Evolutionary conservation across 176 grass and related monocot species (phyloP).

Genomic region (Tillandsia leiboldiana): DNA sequence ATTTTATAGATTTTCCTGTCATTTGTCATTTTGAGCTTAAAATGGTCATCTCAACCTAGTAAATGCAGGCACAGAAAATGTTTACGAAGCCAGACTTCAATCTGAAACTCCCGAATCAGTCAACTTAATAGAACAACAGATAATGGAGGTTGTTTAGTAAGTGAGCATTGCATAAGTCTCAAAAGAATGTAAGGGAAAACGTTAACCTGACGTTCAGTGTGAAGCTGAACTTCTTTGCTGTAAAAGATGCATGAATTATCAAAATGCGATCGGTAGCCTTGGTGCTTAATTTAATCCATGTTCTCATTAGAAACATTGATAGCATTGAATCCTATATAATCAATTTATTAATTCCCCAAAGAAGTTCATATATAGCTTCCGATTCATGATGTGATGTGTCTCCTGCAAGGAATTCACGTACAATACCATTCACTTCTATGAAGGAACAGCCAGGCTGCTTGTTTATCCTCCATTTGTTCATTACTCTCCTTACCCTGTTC

Average conservation of each 20-base stretch:
- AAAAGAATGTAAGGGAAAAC: background rate
- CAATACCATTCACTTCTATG: conserved; percentile 42
- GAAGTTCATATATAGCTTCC: conserved; percentile 44
- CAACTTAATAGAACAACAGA: background rate
- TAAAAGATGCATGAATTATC: background rate
- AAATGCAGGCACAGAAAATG: too few relatives aligned
- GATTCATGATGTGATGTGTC: conserved; percentile 34
- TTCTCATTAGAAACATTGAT: background rate
- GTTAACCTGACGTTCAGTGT: background rate
- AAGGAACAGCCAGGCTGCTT: conserved; percentile 71
- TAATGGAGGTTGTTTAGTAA: background rate
- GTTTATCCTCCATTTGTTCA: conserved; percentile 36
- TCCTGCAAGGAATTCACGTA: conserved; percentile 42
- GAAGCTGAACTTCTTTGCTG: background rate
- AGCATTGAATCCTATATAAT: background rate
- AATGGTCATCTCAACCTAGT: too few relatives aligned
- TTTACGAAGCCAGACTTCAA: too few relatives aligned
- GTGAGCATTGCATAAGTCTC: background rate
- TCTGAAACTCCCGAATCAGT: background rate
- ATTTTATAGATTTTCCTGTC: too few relatives aligned
- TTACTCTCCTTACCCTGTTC: conserved; percentile 35
- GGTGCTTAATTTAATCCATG: background rate
- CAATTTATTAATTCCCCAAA: conserved; percentile 45
- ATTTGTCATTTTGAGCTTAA: too few relatives aligned
- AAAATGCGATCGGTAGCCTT: background rate